Percentiles rank a stretch among this genome's conserved stretches.
Conservation (phyloP, 2,329 filamentous ascomycete species). For the Tolypocladium guangdongense region DNA sequence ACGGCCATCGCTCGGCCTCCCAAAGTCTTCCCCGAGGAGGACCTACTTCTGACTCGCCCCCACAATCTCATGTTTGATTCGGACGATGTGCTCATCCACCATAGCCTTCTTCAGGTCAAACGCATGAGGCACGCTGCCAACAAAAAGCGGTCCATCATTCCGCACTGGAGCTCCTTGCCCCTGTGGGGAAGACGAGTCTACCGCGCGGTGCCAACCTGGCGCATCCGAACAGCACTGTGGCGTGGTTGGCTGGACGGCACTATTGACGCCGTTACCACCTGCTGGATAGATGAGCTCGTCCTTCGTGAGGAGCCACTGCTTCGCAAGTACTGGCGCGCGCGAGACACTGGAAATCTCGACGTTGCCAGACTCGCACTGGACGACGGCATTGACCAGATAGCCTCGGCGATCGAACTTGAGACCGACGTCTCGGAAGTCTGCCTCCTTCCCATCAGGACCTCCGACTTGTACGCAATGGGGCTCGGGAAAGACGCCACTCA, state of each 20-base stretch:
- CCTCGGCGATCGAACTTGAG: conserved; percentile 25
- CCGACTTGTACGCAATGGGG: conserved; percentile 30
- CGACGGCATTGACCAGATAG: conserved; percentile 22
- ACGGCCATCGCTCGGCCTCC: conserved; percentile 13
- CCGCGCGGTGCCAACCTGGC: conserved; percentile 31
- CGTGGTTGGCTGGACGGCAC: conserved; percentile 35
- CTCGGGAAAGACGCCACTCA: conserved; percentile 28
- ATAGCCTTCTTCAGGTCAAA: conserved; percentile 15
- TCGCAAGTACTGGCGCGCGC: conserved; percentile 31
- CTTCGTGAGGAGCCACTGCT: conserved; percentile 34
- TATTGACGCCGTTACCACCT: conserved; percentile 35
- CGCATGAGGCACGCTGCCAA: conserved; percentile 12
- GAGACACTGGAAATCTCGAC: conserved; percentile 29
- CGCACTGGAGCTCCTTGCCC: conserved; percentile 12
- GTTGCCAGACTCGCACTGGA: conserved; percentile 32
- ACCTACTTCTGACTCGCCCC: conserved; percentile 15
- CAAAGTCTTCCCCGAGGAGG: conserved; percentile 16
- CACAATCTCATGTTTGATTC: conserved; percentile 18
- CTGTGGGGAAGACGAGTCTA: conserved; percentile 17
- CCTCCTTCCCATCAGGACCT: conserved; percentile 25
- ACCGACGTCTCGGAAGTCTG: conserved; percentile 26
- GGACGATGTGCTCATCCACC: conserved; percentile 24
- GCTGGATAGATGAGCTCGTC: conserved; percentile 38
- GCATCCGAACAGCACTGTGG: conserved; percentile 37
- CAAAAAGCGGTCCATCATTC: conserved; percentile 9